These are phyloP conservation scores for Fusarium sp. DNA, from an alignment of 2,329 filamentous ascomycete genomes.

Conservation along the genomic window DNA sequence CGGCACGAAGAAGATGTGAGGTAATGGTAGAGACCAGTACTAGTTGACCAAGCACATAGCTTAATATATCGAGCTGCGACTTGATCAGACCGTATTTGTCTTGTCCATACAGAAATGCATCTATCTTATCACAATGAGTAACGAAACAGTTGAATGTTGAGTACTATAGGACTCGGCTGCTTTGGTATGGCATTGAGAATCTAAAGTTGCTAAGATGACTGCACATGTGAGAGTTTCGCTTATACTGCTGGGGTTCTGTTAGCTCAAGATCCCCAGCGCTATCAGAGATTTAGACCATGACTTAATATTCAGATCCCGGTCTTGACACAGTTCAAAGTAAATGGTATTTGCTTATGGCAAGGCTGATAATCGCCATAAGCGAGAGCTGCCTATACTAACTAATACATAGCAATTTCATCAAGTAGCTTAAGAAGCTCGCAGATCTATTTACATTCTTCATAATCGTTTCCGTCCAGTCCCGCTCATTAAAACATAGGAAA, in stretches of 20 bases:
- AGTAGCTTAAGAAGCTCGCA: not conserved
- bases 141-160: too few relatives aligned
- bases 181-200: not conserved
- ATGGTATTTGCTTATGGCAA: not conserved
- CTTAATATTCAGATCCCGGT: not conserved
- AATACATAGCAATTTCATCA: not conserved
- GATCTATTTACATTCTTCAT: conserved; percentile 1
- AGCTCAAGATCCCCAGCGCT: not conserved
- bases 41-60: not conserved
- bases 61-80: not conserved
- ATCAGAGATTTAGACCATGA: not conserved
- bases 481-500: conserved; percentile 17
- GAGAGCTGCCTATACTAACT: not conserved
- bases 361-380: not conserved
- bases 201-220: not conserved
- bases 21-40: not conserved
- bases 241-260: not conserved
- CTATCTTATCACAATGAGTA: too few relatives aligned
- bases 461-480: not conserved
- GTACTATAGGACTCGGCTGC: not conserved
- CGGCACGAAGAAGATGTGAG: not conserved
- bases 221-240: not conserved
- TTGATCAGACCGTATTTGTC: not conserved
- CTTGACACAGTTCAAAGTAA: not conserved
- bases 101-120: not conserved